Base-by-base conservation (phyloP, 768 basidiomycete species). In the Grammothele lineata region DNA sequence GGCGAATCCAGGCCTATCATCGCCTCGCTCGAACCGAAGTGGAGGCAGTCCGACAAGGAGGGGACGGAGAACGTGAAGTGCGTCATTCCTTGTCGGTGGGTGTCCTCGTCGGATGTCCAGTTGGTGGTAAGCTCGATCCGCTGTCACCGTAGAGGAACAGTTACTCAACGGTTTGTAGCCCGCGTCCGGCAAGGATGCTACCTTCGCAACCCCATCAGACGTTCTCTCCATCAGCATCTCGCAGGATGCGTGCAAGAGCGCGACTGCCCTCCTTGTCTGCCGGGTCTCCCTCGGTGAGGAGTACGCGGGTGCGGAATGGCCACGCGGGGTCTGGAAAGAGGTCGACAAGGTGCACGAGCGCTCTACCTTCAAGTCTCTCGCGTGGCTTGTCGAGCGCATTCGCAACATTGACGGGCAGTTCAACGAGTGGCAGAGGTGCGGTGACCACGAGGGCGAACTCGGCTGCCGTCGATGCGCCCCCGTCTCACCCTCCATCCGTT, bases 321-420 rank as follows among this genome's bases (percentile, higher is more conserved):
- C 86, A 5, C 72, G 70, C 24, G 80, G 76, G 11, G 51, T 58
- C 5, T 96, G 90, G 91, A 70, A 66, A 34, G 87, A 92, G 56
- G 80, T 97, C 36, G 91, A 95, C 63, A 85, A 88, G 55, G 71
- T 91, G 8, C 85, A 94, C 56, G 90, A 95, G 60, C 83, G 92
- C 3, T 70, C 77, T 10, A 85, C 82, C 1, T 95, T 93, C 72
- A 80, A 79, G 51, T 73, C 83, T 4, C 62, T 95, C 14, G 87
- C 92, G 2, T 97, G 94, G 93, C 67, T 96, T 17, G 70, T 91
- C 19, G 89, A 93, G 60, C 81, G 91, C 40, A 76, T 94, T 51
- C 81, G 87, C 11, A 78, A 83, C 48, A 78, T 92, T 47, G 78
- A 85, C 19, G 80, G 80, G 30, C 68, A 76, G 47, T 77, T 87